Evolutionary conservation across 805 yeast species (phyloP).

Genomic region (Komagataella pastoris): DNA sequence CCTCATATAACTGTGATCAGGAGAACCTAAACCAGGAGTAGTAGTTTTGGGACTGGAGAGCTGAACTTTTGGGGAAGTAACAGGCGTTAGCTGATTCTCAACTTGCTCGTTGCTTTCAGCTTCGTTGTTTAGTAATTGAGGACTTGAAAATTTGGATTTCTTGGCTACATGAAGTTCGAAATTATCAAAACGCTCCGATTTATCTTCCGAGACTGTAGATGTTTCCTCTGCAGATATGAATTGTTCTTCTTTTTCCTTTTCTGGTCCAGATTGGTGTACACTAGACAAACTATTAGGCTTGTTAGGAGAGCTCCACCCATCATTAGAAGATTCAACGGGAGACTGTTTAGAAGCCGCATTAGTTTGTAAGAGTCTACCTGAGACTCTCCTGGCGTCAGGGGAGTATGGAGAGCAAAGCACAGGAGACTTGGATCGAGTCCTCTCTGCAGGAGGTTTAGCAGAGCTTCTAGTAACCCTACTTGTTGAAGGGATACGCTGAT

Average conservation of each 20-base stretch:
- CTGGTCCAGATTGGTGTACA: not conserved
- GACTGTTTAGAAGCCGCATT: not conserved
- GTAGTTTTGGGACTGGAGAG: not conserved
- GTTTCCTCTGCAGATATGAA: not conserved
- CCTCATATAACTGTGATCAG: constrained; percentile 12
- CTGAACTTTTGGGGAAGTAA: not conserved
- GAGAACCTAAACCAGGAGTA: not conserved
- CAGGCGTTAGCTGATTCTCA: not conserved
- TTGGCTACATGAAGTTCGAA: not conserved
- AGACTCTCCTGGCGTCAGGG: not conserved
- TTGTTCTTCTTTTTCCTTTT: not conserved
- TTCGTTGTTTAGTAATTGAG: not conserved
- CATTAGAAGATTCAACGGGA: not conserved
- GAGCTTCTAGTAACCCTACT: not conserved
- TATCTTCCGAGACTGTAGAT: not conserved
- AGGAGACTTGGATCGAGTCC: not conserved
- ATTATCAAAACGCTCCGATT: not conserved
- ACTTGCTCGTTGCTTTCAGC: not conserved
- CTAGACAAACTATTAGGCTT: not conserved
- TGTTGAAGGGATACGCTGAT: not conserved
- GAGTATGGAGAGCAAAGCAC: not conserved
- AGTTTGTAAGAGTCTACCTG: not conserved
- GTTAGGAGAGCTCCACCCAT: not conserved
- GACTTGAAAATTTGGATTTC: not conserved
- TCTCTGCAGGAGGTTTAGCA: not conserved